Percentiles rank a stretch among this genome's conserved stretches.
Conservation (phyloP, 768 basidiomycete species). For the Mycena chlorophos region DNA sequence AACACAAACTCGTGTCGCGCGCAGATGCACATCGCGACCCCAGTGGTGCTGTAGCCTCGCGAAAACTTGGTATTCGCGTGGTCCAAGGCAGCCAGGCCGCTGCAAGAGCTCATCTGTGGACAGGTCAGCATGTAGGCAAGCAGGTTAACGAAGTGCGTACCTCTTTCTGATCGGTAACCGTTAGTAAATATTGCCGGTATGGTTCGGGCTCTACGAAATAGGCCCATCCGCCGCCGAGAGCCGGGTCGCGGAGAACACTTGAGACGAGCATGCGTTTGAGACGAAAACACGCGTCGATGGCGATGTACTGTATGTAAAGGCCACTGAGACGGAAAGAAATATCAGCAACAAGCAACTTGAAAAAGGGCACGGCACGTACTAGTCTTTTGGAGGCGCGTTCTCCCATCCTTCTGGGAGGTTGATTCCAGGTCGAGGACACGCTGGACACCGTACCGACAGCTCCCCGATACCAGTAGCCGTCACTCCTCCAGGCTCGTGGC, state of each 20-base stretch:
- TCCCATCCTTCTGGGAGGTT: conserved; percentile 19
- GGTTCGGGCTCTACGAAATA: background rate
- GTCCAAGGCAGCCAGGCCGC: too few species aligned
- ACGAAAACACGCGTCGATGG: background rate
- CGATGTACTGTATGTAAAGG: background rate
- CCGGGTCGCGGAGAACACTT: background rate
- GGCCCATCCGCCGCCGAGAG: background rate
- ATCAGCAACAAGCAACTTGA: background rate
- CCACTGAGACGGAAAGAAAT: too few species aligned
- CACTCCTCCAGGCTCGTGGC: conserved; percentile 10
- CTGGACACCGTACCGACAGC: conserved; percentile 12
- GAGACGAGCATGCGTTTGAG: background rate
- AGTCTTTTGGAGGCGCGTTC: background rate
- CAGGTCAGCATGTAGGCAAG: background rate
- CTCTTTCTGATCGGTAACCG: background rate
- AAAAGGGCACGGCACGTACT: background rate
- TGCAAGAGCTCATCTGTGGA: too few species aligned
- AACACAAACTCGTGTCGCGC: conserved; percentile 14
- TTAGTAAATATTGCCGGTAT: background rate
- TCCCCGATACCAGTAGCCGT: background rate
- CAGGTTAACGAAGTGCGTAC: too few species aligned
- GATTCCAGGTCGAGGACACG: conserved; percentile 12
- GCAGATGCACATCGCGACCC: conserved; percentile 1
- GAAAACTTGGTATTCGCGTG: background rate
- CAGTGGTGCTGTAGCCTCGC: conserved; percentile 7